These are phyloP conservation scores for Monosporascus sp. DNA, from an alignment of 2,329 filamentous ascomycete species.

Conservation along the genomic window DNA sequence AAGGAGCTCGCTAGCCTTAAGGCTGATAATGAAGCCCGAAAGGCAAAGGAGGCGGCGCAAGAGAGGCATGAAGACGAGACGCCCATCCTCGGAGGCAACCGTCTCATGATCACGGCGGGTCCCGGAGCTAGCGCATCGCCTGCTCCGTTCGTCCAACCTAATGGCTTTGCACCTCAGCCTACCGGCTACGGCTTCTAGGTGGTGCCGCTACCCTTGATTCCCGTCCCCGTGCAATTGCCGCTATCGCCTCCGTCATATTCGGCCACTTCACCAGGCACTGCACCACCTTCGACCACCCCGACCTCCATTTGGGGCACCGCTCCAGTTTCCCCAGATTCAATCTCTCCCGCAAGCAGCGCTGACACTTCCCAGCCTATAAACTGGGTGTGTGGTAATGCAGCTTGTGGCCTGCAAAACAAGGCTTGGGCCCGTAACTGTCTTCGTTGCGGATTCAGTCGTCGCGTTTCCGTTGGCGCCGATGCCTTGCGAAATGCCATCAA, in stretches of 20 bases:
- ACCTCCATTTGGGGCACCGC: neutral
- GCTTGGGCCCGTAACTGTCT: neutral
- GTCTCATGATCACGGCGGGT: slow-evolving; percentile 94
- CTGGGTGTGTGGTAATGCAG: neutral
- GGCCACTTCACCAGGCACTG: neutral
- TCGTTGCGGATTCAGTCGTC: no score
- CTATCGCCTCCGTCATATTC: neutral
- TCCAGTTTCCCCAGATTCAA: neutral
- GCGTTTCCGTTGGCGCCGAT: no score
- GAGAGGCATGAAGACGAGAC: slow-evolving; percentile 90
- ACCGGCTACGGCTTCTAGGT: slow-evolving; percentile 67
- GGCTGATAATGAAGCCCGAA: slow-evolving; percentile 94
- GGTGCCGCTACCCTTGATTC: slow-evolving; percentile 8
- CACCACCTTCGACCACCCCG: neutral
- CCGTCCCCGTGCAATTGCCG: neutral
- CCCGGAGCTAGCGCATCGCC: slow-evolving; percentile 58
- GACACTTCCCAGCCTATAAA: neutral
- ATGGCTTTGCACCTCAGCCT: slow-evolving; percentile 83
- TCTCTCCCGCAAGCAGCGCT: neutral
- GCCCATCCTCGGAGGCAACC: slow-evolving; percentile 81
- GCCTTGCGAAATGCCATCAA: no score
- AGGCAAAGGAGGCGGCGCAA: slow-evolving; percentile 63
- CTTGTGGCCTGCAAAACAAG: neutral
- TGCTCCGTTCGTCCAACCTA: slow-evolving; percentile 70
- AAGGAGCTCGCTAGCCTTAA: slow-evolving; percentile 79